Conservation (phyloP, 164 flowering plant genomes). For the Akebia trifoliata region DNA sequence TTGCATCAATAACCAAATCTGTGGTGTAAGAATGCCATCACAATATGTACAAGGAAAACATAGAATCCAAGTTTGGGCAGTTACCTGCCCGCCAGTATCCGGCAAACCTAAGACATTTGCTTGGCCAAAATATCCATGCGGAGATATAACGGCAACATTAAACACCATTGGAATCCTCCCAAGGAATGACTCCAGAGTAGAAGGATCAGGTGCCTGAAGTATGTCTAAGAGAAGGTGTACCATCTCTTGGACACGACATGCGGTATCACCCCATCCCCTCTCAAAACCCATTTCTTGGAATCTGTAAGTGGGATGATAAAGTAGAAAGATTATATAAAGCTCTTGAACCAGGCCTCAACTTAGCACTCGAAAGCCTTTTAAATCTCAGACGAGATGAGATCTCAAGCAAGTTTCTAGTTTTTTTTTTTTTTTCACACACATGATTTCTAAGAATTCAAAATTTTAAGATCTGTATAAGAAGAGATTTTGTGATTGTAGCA, state of each 20-base stretch:
- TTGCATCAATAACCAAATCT: conserved; percentile 7
- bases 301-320: conserved; percentile 27
- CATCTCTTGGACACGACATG: conserved; percentile 56
- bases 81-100: conserved; percentile 98
- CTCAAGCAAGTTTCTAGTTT: too few relatives aligned
- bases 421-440: too few relatives aligned
- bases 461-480: too few relatives aligned
- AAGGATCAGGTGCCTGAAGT: conserved; percentile 96
- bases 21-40: background rate
- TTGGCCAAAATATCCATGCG: conserved; percentile 98
- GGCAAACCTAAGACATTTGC: conserved; percentile 96
- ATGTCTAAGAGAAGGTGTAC: conserved; percentile 82
- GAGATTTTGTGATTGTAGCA: too few relatives aligned
- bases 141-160: conserved; percentile 85
- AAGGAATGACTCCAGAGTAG: conserved; percentile 74
- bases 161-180: conserved; percentile 96
- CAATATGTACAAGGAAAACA: background rate
- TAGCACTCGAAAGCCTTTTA: too few relatives aligned
- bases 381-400: too few relatives aligned
- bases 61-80: background rate
- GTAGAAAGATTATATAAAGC: background rate
- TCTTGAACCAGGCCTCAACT: background rate
- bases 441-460: too few relatives aligned
- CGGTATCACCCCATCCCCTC: conserved; percentile 94
- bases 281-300: conserved; percentile 94